A percentile compares a stretch with the other conserved stretches of the same genome.
Conservation (phyloP, 2,329 filamentous ascomycete species). For the Colletotrichum filicis region DNA sequence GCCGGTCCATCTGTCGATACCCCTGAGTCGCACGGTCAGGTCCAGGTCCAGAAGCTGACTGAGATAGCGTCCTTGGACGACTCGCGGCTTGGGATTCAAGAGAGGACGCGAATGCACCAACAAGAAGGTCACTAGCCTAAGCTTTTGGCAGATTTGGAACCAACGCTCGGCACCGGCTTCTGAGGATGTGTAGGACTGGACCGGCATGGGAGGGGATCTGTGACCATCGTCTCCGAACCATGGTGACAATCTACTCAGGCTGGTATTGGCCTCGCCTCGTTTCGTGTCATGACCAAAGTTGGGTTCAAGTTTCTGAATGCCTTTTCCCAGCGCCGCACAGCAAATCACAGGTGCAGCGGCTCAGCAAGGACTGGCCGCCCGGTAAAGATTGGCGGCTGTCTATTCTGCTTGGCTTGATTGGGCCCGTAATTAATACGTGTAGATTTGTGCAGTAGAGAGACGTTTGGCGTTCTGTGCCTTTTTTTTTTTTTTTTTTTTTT, state of each 20-base stretch:
- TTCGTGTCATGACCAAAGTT: neutral
- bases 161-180: neutral
- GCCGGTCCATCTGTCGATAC: slow-evolving; percentile 3
- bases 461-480: neutral
- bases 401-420: neutral
- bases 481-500: neutral
- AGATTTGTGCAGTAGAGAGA: neutral
- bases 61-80: slow-evolving; percentile 14
- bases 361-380: slow-evolving; percentile 4
- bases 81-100: slow-evolving; percentile 1
- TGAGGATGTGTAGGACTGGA: neutral
- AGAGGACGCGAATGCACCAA: neutral
- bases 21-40: slow-evolving; percentile 18
- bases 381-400: neutral
- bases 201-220: neutral
- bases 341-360: slow-evolving; percentile 10
- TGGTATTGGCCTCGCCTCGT: neutral
- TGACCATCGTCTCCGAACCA: neutral
- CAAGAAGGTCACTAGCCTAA: slow-evolving; percentile 11
- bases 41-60: slow-evolving; percentile 16
- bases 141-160: neutral
- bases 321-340: neutral
- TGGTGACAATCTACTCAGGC: neutral
- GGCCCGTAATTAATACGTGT: too few relatives aligned
- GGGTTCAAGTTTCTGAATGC: neutral